Percentiles rank a stretch among this genome's conserved stretches.
phyloP scores from a whole-genome alignment of 23 red algal genomes.

The Gracilariopsis chorda region DNA sequence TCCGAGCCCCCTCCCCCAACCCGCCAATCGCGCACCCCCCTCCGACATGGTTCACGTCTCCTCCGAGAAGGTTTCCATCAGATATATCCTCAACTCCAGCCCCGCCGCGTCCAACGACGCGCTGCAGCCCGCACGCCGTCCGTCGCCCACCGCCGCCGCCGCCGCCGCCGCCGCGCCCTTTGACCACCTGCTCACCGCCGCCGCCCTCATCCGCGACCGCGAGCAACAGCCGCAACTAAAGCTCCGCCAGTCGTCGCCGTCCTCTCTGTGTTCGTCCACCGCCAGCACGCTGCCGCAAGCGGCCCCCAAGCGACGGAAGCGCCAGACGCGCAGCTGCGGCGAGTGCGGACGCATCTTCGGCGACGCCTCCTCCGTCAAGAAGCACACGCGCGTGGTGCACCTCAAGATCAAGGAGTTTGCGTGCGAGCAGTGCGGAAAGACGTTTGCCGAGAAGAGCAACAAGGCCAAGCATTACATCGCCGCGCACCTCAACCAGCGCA shows the following conservation, averaged over 20 bases:
- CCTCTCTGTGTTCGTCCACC: not conserved
- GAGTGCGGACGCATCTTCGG: constrained; percentile 47
- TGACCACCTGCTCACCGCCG: not conserved
- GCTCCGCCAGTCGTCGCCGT: no score
- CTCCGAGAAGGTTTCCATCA: not conserved
- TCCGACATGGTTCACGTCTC: not conserved
- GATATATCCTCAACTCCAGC: not conserved
- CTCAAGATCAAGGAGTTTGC: constrained; percentile 46
- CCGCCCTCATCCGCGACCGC: not conserved
- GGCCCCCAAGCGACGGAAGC: constrained; percentile 6
- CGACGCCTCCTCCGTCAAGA: constrained; percentile 24
- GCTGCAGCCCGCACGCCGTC: not conserved
- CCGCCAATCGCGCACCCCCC: not conserved
- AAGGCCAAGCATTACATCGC: constrained; percentile 60
- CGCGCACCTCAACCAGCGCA: constrained; percentile 22
- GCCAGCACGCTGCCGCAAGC: not conserved
- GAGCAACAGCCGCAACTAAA: no score
- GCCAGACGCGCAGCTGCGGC: constrained; percentile 11
- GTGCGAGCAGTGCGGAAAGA: constrained; percentile 50
- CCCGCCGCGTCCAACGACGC: not conserved
- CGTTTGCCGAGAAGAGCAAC: constrained; percentile 73
- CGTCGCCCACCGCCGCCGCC: not conserved
- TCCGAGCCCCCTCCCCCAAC: not conserved
- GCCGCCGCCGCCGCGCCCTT: not conserved
- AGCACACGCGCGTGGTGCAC: constrained; percentile 69